These are phyloP conservation scores for Fusarium annulatum DNA, from an alignment of 2,329 filamentous ascomycete species.

Conservation along the genomic window DNA sequence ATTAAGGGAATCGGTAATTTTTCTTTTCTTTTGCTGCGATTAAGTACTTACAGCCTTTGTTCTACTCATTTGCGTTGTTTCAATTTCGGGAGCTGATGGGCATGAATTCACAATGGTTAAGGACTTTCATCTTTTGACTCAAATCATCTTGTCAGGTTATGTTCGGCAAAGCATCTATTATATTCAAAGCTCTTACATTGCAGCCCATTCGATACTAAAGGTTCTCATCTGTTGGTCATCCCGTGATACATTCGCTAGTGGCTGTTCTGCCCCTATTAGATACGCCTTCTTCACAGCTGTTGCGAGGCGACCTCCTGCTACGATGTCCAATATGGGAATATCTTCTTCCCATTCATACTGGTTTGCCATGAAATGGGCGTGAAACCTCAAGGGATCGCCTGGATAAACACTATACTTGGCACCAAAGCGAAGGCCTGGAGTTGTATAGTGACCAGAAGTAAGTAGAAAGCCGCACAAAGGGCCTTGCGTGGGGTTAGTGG, in stretches of 20 bases:
- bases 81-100: conserved; percentile 26
- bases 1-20: neutral
- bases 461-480: conserved; percentile 86
- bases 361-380: conserved; percentile 93
- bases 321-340: conserved; percentile 84
- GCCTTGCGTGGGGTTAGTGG: conserved; percentile 37
- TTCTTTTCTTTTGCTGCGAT: neutral
- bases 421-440: conserved; percentile 92
- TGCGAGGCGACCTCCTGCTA: conserved; percentile 86
- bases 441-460: conserved; percentile 82
- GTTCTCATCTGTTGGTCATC: conserved; percentile 65
- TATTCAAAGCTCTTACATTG: conserved; percentile 70
- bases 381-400: conserved; percentile 92
- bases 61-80: conserved; percentile 8
- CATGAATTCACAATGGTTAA: conserved; percentile 1
- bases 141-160: conserved; percentile 11
- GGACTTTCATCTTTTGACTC: conserved; percentile 7
- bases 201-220: conserved; percentile 94
- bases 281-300: conserved; percentile 98
- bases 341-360: conserved; percentile 88
- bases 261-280: conserved; percentile 78
- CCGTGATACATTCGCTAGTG: conserved; percentile 46
- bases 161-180: conserved; percentile 21
- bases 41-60: conserved; percentile 44
- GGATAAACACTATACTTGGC: conserved; percentile 96